Conservation (phyloP, 805 yeast species). For the Candida coquimbonensis region DNA sequence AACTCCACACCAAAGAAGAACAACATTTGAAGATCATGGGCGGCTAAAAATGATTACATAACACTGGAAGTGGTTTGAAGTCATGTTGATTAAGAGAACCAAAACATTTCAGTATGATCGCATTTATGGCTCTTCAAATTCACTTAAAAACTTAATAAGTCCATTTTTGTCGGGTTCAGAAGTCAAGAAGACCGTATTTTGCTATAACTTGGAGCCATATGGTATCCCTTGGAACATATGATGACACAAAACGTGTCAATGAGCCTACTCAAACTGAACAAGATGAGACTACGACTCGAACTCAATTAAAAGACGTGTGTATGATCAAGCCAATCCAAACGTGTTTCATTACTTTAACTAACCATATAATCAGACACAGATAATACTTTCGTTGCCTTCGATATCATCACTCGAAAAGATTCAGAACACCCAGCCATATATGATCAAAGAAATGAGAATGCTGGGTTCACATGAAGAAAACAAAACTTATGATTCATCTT, state of each 20-base stretch:
- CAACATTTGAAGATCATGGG: too few relatives aligned
- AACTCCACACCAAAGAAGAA: too few relatives aligned
- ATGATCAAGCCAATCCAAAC: not conserved
- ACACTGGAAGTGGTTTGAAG: too few relatives aligned
- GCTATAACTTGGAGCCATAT: not conserved
- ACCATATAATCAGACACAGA: conserved; percentile 15
- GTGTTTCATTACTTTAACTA: conserved; percentile 3
- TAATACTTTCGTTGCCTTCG: conserved; percentile 6
- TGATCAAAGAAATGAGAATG: conserved; percentile 8
- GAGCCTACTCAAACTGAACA: not conserved
- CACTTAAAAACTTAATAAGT: too few relatives aligned
- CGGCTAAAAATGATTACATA: too few relatives aligned
- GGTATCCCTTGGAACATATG: not conserved
- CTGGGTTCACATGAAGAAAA: conserved; percentile 18
- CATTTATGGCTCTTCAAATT: too few relatives aligned
- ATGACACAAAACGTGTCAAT: not conserved
- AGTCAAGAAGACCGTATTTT: too few relatives aligned
- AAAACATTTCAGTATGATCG: too few relatives aligned
- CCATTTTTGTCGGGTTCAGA: too few relatives aligned
- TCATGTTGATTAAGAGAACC: too few relatives aligned
- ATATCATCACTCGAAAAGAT: not conserved
- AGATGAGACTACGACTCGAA: not conserved
- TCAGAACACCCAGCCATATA: conserved; percentile 5
- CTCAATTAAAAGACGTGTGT: conserved; percentile 3
- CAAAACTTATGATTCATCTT: conserved; percentile 19